A percentile compares a stretch with the other conserved stretches of the same genome.
Conservation (phyloP, 345 rosid genomes). For the Fremontodendron californicum region DNA sequence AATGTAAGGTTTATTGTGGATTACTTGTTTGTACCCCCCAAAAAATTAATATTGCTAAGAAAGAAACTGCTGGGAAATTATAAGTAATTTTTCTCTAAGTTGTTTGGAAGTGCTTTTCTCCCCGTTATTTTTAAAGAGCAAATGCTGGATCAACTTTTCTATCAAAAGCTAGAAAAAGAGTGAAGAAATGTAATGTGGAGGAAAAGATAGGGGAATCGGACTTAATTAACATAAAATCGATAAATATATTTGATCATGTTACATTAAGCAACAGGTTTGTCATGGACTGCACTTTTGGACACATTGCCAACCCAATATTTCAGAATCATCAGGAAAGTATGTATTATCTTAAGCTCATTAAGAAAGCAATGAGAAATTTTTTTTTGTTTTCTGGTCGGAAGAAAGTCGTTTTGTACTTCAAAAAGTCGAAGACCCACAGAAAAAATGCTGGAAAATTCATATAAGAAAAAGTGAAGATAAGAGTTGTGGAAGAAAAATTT, state of each 20-base stretch:
- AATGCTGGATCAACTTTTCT: background rate
- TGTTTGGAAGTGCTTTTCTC: background rate
- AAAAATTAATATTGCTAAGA: no score
- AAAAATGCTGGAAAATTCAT: slow-evolving; percentile 20
- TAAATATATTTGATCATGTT: background rate
- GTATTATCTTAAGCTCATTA: slow-evolving; percentile 20
- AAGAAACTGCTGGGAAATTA: background rate
- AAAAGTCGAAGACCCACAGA: slow-evolving; percentile 12
- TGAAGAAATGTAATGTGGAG: background rate
- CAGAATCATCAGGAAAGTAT: slow-evolving; percentile 20
- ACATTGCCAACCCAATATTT: slow-evolving; percentile 23
- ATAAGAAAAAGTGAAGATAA: background rate
- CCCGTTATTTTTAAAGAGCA: background rate
- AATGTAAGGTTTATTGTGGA: no score
- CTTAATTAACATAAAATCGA: background rate
- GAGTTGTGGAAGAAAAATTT: background rate
- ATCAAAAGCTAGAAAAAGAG: background rate
- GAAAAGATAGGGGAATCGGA: background rate
- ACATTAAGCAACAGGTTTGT: slow-evolving; percentile 13
- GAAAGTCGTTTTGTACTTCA: slow-evolving; percentile 21
- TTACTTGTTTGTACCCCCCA: no score
- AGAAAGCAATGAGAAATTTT: background rate
- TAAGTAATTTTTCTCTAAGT: background rate
- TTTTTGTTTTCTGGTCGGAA: slow-evolving; percentile 25
- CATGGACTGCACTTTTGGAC: slow-evolving; percentile 27